Evolutionary conservation across 129 eudicot genomes (phyloP).

Genomic region (Arctium minus): DNA sequence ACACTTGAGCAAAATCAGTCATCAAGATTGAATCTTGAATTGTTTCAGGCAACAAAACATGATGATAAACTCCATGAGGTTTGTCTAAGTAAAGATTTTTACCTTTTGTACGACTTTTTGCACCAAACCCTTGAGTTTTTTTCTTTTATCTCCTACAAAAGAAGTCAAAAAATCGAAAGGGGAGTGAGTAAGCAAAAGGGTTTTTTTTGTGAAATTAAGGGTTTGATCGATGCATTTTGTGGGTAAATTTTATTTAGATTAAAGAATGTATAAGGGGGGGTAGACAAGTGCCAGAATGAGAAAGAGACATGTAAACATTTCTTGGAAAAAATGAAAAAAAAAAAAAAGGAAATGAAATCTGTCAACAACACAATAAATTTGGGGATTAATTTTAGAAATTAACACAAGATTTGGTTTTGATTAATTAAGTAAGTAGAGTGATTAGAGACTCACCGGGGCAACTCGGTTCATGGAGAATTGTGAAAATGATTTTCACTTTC

Average conservation of each 20-base stretch:
- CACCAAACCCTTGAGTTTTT: conserved; percentile 7
- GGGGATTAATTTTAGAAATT: conserved; percentile 1
- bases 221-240: conserved; percentile 24
- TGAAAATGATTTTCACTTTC: not conserved
- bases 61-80: conserved; percentile 5
- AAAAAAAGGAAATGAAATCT: not conserved
- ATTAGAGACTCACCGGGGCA: conserved; percentile 16
- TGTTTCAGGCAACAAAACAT: conserved; percentile 16
- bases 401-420: not conserved
- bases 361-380: conserved; percentile 12
- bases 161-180: conserved; percentile 22
- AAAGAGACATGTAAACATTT: conserved; percentile 24
- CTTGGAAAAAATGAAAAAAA: conserved; percentile 9
- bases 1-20: conserved; percentile 8
- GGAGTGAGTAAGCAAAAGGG: conserved; percentile 6
- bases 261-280: not conserved
- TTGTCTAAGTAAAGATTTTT: conserved; percentile 5
- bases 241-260: not conserved
- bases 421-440: not conserved
- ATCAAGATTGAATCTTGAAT: conserved; percentile 27
- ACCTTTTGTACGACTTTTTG: conserved; percentile 21
- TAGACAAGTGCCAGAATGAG: conserved; percentile 25
- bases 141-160: conserved; percentile 26
- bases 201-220: conserved; percentile 13
- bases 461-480: not conserved